A percentile compares a stretch with the other conserved stretches of the same genome.
Conservation (phyloP, 768 basidiomycete species). For the Russula compacta region DNA sequence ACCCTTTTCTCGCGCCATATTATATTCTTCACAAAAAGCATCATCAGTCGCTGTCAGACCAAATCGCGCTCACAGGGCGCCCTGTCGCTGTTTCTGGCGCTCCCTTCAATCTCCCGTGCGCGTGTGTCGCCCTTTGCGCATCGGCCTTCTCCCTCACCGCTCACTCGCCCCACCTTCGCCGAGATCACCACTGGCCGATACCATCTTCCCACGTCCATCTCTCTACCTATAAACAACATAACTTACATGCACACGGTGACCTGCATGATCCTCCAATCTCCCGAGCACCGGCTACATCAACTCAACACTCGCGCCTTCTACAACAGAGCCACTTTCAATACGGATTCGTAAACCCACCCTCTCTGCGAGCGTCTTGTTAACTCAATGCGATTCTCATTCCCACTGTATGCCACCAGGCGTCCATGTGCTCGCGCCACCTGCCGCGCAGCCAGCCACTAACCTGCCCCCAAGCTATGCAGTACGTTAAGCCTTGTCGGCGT, state of each 20-base stretch:
- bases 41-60: constrained; percentile 13
- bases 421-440: constrained; percentile 18
- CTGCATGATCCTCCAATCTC: constrained; percentile 11
- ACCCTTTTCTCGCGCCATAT: background rate
- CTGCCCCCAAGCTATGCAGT: constrained; percentile 1
- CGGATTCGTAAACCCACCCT: background rate
- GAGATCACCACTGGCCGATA: constrained; percentile 15
- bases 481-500: constrained; percentile 8
- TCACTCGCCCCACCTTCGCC: constrained; percentile 12
- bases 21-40: background rate
- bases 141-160: constrained; percentile 6
- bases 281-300: constrained; percentile 12
- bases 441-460: constrained; percentile 11
- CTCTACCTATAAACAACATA: background rate
- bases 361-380: constrained; percentile 5
- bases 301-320: background rate
- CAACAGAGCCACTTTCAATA: constrained; percentile 4
- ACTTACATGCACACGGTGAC: constrained; percentile 2
- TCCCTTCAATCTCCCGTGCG: constrained; percentile 10
- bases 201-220: constrained; percentile 15
- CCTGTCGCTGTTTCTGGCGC: constrained; percentile 10
- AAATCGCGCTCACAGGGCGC: constrained; percentile 15
- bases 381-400: constrained; percentile 14
- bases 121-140: background rate
- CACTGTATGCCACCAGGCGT: constrained; percentile 18